A percentile compares a stretch with the other conserved stretches of the same genome.
Evolutionary conservation across 257 asterid species (phyloP).

Genomic region (Nicotiana undulata): DNA sequence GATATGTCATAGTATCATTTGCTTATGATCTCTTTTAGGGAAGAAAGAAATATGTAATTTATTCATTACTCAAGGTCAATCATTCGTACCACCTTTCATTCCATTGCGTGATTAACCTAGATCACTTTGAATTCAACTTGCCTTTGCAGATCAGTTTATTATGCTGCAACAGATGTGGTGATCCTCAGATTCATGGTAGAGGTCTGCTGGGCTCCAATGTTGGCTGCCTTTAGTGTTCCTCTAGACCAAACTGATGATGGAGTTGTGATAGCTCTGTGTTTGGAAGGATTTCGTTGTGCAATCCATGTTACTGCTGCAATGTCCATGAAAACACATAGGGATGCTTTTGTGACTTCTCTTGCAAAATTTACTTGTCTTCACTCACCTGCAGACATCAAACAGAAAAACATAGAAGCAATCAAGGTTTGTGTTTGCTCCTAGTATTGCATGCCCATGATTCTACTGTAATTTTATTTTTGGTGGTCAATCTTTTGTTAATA

Average conservation of each 20-base stretch:
- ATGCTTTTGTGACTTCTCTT: conserved; percentile 91
- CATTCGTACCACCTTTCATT: neutral
- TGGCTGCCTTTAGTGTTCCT: conserved; percentile 99
- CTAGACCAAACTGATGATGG: conserved; percentile 93
- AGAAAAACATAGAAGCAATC: conserved; percentile 93
- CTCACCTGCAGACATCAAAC: conserved; percentile 96
- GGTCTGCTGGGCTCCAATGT: conserved; percentile 99
- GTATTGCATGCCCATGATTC: neutral
- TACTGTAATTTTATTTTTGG: too few relatives aligned
- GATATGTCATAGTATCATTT: neutral
- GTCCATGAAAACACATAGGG: conserved; percentile 98
- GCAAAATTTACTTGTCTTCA: conserved; percentile 98
- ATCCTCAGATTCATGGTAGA: conserved; percentile 95
- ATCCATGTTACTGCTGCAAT: conserved; percentile 95
- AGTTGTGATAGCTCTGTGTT: conserved; percentile 61
- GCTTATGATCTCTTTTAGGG: neutral
- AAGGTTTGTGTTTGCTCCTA: conserved; percentile 47
- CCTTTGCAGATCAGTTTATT: conserved; percentile 80
- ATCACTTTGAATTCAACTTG: neutral
- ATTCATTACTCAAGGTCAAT: neutral
- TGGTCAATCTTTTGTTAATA: too few relatives aligned
- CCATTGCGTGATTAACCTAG: neutral
- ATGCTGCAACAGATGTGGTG: conserved; percentile 93
- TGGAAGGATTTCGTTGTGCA: conserved; percentile 84
- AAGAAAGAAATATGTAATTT: neutral